These are phyloP conservation scores for Osmanthus fragrans DNA, from an alignment of 257 asterid species.

Conservation along the genomic window DNA sequence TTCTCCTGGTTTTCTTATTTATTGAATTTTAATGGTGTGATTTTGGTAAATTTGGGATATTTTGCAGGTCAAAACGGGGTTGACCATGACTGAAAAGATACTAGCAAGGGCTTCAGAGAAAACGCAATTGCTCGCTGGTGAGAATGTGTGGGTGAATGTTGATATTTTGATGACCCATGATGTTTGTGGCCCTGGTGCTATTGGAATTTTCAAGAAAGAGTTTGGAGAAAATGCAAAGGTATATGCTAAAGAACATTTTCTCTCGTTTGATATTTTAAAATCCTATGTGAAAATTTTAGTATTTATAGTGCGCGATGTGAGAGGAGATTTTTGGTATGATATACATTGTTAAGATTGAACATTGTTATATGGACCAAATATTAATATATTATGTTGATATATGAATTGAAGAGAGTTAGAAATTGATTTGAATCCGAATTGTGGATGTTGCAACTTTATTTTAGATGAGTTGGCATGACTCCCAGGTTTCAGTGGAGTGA, in stretches of 20 bases:
- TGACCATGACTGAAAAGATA: slow-evolving; percentile 31
- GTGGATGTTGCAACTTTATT: neutral
- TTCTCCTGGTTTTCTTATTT: neutral
- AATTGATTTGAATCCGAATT: neutral
- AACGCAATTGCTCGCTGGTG: slow-evolving; percentile 78
- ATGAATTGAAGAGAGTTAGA: neutral
- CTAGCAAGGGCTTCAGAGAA: slow-evolving; percentile 75
- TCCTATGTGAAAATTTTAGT: neutral
- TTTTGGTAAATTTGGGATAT: no score
- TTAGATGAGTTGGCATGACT: neutral
- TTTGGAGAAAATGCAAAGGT: slow-evolving; percentile 93
- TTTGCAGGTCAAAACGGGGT: no score
- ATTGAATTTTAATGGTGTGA: no score
- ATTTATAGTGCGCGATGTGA: neutral
- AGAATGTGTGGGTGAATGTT: slow-evolving; percentile 83
- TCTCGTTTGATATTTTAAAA: neutral
- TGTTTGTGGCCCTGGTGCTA: slow-evolving; percentile 81
- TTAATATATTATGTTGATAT: neutral
- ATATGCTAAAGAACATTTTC: neutral
- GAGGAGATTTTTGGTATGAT: neutral
- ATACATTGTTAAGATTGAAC: neutral
- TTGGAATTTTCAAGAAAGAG: slow-evolving; percentile 80
- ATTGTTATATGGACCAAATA: neutral
- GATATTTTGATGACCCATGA: slow-evolving; percentile 96
- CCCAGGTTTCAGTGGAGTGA: neutral